Base-by-base conservation (phyloP, 176 grass and related monocot genomes). In the Hordeum marinum region DNA sequence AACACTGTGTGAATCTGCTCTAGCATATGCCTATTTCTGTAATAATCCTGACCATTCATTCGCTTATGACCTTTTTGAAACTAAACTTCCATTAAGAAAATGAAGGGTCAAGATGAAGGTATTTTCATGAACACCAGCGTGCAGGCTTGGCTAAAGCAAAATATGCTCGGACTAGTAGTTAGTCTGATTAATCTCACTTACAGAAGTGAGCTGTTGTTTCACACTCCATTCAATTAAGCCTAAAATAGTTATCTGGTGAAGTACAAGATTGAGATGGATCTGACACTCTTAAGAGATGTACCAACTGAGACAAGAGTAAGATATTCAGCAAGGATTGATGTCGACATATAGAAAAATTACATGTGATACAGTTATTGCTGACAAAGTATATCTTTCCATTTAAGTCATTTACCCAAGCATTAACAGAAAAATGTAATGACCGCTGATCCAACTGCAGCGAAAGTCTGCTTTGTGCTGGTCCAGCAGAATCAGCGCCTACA, bases 361-460 rank as follows among this genome's bases (percentile, higher is more conserved):
- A 77, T 52, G 17, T n/a, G 7, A 77, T 29, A 54, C 48, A 73
- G 70, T 60, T 62, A 20, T 70, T 82, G 20, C 17, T 78, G 84
- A 36, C 27, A 74, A 48, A 74, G 21, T 80, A 70, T 14, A 78
- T 68, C 8, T 40, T 43, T 80, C n/a, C 9, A 46, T 40, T 72
- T 39, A 59, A 83, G 59, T n/a, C 81, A 63, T 76, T 81, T 99
- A 99, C 97, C 97, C 97, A 99, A 89, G 93, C 93, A 91, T 72
- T 89, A 62, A 96, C 70, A 42, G 94, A 88, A 89, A 99, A 96
- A 84, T 92, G 87, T 74, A 99, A 92, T 81, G 94, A 92, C 70
- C 84, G 88, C 67, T 76, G 81, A 84, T 99, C 91, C 84, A 99
- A 86, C 74, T 86, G 90, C 70, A 95, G 64, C 54, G 91, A 79